Evolutionary conservation across 441 rosid species (phyloP).

Genomic region (Adansonia madagascariensis): DNA sequence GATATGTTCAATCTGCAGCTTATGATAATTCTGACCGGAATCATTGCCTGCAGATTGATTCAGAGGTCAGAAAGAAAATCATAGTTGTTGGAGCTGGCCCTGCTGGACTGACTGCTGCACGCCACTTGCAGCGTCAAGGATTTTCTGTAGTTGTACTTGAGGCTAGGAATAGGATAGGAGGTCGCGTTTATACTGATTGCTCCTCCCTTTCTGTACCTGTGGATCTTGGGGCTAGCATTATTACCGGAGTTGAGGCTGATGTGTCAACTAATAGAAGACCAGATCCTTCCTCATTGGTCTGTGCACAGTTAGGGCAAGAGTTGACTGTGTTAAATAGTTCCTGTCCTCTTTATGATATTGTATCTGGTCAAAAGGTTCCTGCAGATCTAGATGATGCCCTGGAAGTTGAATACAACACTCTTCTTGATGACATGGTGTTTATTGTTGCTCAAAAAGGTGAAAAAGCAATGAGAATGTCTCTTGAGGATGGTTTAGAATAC

Average conservation of each 20-base stretch:
- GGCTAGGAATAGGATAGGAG: slow-evolving; percentile 95
- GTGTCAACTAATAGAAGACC: slow-evolving; percentile 98
- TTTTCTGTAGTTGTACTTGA: slow-evolving; percentile 88
- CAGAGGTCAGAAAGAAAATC: slow-evolving; percentile 61
- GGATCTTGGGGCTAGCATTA: slow-evolving; percentile 99
- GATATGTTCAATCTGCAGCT: slow-evolving; percentile 41
- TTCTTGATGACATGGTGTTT: slow-evolving; percentile 91
- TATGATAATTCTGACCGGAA: slow-evolving; percentile 36
- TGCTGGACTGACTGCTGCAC: slow-evolving; percentile 97
- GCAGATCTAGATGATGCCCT: slow-evolving; percentile 86
- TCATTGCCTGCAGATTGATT: slow-evolving; percentile 40
- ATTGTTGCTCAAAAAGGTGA: slow-evolving; percentile 94
- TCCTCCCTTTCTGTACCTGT: slow-evolving; percentile 98
- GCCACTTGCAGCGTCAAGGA: slow-evolving; percentile 95
- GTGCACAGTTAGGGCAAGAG: slow-evolving; percentile 96
- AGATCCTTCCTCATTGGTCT: slow-evolving; percentile 96
- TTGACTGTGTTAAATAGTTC: slow-evolving; percentile 93
- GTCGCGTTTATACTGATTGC: slow-evolving; percentile 92
- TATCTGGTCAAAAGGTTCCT: slow-evolving; percentile 93
- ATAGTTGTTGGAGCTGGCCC: slow-evolving; percentile 99
- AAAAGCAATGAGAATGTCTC: slow-evolving; percentile 85
- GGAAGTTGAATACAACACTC: slow-evolving; percentile 93
- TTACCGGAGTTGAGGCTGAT: slow-evolving; percentile 99
- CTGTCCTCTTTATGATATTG: slow-evolving; percentile 96
- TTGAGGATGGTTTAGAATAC: slow-evolving; percentile 96